Evolutionary conservation across 305 asterid genomes (phyloP).

Genomic region (Fraxinus latifolia): DNA sequence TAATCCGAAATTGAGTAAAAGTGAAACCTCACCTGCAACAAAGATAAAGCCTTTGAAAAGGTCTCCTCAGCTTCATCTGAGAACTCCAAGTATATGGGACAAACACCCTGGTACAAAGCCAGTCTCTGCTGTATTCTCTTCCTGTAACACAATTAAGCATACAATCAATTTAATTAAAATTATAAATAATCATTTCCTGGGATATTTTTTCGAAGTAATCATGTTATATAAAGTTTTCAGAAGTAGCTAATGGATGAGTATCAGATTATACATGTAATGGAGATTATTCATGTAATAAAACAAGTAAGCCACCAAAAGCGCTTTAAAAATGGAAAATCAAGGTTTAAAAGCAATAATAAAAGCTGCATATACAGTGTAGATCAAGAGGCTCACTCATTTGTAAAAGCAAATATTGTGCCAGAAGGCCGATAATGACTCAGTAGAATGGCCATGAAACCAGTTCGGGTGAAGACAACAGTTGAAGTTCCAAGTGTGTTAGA

Average conservation of each 20-base stretch:
- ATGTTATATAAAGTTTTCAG: neutral
- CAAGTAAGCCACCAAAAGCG: neutral
- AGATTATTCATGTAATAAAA: neutral
- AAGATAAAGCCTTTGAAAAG: conserved; percentile 62
- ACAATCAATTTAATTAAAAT: neutral
- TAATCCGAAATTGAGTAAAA: neutral
- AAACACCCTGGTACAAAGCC: conserved; percentile 88
- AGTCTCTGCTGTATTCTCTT: conserved; percentile 86
- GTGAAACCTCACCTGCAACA: conserved; percentile 53
- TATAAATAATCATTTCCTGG: neutral
- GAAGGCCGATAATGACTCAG: conserved; percentile 93
- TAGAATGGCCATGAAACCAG: conserved; percentile 91
- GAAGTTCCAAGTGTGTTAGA: conserved; percentile 95
- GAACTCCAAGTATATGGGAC: conserved; percentile 89
- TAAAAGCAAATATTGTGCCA: conserved; percentile 93
- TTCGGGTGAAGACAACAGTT: conserved; percentile 83
- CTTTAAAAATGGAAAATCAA: neutral
- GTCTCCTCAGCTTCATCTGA: conserved; percentile 78
- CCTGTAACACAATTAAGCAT: conserved; percentile 43
- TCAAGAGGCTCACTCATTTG: conserved; percentile 70
- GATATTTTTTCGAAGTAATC: neutral
- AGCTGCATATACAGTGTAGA: conserved; percentile 3
- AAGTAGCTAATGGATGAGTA: neutral
- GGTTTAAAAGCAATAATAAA: neutral
- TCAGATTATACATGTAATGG: neutral